Evolutionary conservation across 108 stramenopile species (phyloP), one percentile per base, ranked within the genome.

Genomic region (Stephanodiscus minutulus): DNA sequence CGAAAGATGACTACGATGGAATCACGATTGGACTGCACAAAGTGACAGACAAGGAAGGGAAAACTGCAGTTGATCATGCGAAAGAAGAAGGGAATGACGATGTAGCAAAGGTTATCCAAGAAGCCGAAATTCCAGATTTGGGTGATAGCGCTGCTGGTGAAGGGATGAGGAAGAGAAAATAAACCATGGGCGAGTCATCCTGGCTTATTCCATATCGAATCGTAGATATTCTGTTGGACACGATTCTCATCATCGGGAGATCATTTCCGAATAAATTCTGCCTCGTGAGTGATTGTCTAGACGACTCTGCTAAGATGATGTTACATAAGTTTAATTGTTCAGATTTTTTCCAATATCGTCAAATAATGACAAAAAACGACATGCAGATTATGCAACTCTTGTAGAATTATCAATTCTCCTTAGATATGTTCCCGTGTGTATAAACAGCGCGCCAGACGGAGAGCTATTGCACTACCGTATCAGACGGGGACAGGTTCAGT

Each of bases 21-120:
- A 83, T 89, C 18, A 47, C 67, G 3, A 43, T 68, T 18, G 70
- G 77, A 13, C 66, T 91, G 50, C 65, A 85, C 44, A 46, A 61
- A 18, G 81, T 82, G 18, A 76, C 87, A 66, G 94, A 95, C 72
- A 91, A 91, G 81, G 94, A 95, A 67, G 94, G 94, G n/a, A 91
- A 89, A 64, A 81, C 83, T 58, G 89, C 91, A 21, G 17, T 87
- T 65, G 86, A 85, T 13, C 79, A 85, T 62, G 91, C 89, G 27
- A 77, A 77, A 61, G 84, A 83, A 21, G 94, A 95, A 67, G 76
- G 73, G 20, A 95, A 95, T 68, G 66, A 82, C 6, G 87, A 88
- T 43, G 88, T 95, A 28, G 85, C 78, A 13, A 86, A 83, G 52
- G 72, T 86, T 22, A 80, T 91, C 31, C 84, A 89, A 75, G 79